Evolutionary conservation across 1,139 yeast genomes (phyloP).

Genomic region (Meyerozyma smithsonii): DNA sequence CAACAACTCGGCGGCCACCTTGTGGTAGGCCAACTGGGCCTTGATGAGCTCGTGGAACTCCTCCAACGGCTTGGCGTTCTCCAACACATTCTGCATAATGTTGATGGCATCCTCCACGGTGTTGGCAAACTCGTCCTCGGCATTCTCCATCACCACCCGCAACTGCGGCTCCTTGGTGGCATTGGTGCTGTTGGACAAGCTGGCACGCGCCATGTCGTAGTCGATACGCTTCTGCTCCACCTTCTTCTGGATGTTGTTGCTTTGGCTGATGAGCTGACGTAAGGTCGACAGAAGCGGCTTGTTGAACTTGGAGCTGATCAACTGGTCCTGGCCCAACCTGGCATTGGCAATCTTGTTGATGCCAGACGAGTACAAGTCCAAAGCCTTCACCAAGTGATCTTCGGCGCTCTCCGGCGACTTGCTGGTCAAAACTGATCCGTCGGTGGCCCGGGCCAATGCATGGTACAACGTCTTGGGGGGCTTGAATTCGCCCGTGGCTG

Average conservation of each 20-base stretch:
- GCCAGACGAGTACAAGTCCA: slow-evolving; percentile 40
- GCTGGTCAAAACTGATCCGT: slow-evolving; percentile 45
- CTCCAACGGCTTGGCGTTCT: slow-evolving; percentile 66
- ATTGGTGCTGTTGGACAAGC: slow-evolving; percentile 58
- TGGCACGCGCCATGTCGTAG: slow-evolving; percentile 74
- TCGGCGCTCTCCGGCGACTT: slow-evolving; percentile 32
- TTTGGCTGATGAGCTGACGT: slow-evolving; percentile 59
- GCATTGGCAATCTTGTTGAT: slow-evolving; percentile 73
- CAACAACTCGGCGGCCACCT: slow-evolving; percentile 67
- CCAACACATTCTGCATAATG: slow-evolving; percentile 78
- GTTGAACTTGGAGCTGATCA: slow-evolving; percentile 68
- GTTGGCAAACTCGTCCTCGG: slow-evolving; percentile 88
- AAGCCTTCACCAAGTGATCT: slow-evolving; percentile 39
- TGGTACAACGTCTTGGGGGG: slow-evolving; percentile 85
- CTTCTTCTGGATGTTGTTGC: slow-evolving; percentile 65
- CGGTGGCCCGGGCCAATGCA: slow-evolving; percentile 76
- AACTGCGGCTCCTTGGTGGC: slow-evolving; percentile 75
- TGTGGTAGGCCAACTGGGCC: slow-evolving; percentile 83
- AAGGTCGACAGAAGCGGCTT: slow-evolving; percentile 61
- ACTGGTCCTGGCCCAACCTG: slow-evolving; percentile 76
- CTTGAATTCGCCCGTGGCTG: slow-evolving; percentile 47
- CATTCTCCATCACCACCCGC: slow-evolving; percentile 73
- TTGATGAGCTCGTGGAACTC: slow-evolving; percentile 65
- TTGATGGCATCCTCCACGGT: slow-evolving; percentile 87
- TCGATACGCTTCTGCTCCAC: slow-evolving; percentile 78